A percentile compares a stretch with the other conserved stretches of the same genome.
Evolutionary conservation across 2,329 filamentous ascomycete species (phyloP).

Genomic region (Aspergillus hiratsukae): DNA sequence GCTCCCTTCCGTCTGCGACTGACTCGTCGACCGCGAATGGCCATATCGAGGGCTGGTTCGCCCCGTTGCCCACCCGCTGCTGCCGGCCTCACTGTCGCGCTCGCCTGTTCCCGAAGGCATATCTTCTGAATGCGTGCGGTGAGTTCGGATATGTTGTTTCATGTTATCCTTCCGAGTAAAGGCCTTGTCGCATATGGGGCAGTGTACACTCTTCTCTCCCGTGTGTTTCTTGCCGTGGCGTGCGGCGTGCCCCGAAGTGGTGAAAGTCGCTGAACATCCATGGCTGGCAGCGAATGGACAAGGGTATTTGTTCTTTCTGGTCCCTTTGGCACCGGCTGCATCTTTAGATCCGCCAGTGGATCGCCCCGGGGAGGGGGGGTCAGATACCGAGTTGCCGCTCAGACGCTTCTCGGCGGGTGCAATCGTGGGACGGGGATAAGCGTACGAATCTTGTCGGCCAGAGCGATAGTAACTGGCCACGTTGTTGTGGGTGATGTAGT

Average conservation of each 20-base stretch:
- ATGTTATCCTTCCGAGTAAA: constrained; percentile 67
- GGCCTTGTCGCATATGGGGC: constrained; percentile 63
- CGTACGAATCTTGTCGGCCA: constrained; percentile 22
- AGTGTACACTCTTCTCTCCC: constrained; percentile 64
- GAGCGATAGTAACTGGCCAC: constrained; percentile 23
- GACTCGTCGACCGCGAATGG: constrained; percentile 13
- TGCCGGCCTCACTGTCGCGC: constrained; percentile 10
- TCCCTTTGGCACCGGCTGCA: constrained; percentile 18
- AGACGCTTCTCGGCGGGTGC: constrained; percentile 23
- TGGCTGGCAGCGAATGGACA: constrained; percentile 59
- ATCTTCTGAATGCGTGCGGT: constrained; percentile 39
- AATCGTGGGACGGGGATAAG: constrained; percentile 19
- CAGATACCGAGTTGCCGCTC: constrained; percentile 18
- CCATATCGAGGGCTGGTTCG: constrained; percentile 10
- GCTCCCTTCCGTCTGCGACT: constrained; percentile 10
- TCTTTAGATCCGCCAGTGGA: constrained; percentile 23
- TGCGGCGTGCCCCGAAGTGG: constrained; percentile 63
- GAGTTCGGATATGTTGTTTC: constrained; percentile 64
- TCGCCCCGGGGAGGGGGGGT: constrained; percentile 26
- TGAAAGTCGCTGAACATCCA: constrained; percentile 59
- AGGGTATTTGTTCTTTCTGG: constrained; percentile 60
- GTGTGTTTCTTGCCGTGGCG: constrained; percentile 66
- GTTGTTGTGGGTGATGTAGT: constrained; percentile 23
- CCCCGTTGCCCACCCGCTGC: constrained; percentile 9
- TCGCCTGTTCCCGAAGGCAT: constrained; percentile 19